Conservation (phyloP, 352 stramenopile genomes). For the Globisporangium heterothallicum region DNA sequence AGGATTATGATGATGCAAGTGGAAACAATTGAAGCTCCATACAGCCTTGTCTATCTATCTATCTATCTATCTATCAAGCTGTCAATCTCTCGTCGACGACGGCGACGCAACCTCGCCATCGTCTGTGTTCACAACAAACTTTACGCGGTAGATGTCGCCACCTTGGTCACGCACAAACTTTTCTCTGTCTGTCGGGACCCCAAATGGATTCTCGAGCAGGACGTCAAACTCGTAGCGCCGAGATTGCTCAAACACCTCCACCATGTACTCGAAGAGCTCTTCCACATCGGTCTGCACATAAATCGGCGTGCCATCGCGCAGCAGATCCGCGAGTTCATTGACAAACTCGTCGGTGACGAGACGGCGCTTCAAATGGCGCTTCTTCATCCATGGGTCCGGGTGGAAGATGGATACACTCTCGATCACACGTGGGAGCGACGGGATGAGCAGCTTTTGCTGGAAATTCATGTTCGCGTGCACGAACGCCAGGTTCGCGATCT, state of each 20-base stretch:
- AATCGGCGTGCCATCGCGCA: conserved; percentile 52
- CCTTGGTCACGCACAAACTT: conserved; percentile 55
- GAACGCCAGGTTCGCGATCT: conserved; percentile 63
- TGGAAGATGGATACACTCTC: conserved; percentile 85
- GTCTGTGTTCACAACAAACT: conserved; percentile 28
- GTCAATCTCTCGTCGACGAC: too few relatives aligned
- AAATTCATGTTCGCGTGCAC: conserved; percentile 86
- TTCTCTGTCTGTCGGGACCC: conserved; percentile 69
- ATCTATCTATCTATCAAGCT: neutral
- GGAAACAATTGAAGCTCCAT: too few relatives aligned
- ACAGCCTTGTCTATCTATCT: neutral
- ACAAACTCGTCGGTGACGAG: conserved; percentile 73
- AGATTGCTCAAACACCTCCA: conserved; percentile 66
- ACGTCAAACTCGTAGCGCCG: conserved; percentile 32
- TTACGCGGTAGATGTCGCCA: conserved; percentile 66
- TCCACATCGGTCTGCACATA: conserved; percentile 81
- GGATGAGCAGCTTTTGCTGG: conserved; percentile 54
- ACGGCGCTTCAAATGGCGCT: conserved; percentile 76
- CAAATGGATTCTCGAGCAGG: conserved; percentile 50
- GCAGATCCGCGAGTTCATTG: conserved; percentile 41
- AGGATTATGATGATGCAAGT: too few relatives aligned
- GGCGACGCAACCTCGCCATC: neutral
- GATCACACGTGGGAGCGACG: conserved; percentile 45
- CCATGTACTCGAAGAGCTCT: conserved; percentile 83
- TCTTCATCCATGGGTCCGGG: conserved; percentile 88